A percentile compares a stretch with the other conserved stretches of the same genome.
These are phyloP conservation scores for Serendipita sp. DNA, from an alignment of 768 basidiomycete species.

Conservation along the genomic window DNA sequence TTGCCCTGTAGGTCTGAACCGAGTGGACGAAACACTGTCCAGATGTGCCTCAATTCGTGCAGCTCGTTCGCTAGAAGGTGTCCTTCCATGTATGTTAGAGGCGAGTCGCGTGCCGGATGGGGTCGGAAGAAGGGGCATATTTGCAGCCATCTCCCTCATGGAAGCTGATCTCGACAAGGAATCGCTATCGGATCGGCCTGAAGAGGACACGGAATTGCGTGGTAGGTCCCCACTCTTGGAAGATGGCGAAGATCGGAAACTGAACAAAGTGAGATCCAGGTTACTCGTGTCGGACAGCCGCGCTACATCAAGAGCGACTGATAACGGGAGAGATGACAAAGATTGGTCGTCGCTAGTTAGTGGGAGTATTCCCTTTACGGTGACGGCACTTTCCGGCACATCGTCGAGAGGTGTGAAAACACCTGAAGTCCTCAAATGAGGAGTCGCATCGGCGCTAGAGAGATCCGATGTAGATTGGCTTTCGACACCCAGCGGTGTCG, in stretches of 20 bases:
- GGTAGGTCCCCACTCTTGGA: background rate
- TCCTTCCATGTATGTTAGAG: background rate
- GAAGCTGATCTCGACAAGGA: background rate
- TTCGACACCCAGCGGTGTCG: too few species aligned
- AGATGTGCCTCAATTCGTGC: constrained; percentile 1
- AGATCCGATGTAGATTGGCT: too few species aligned
- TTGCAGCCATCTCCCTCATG: background rate
- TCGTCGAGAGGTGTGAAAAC: too few species aligned
- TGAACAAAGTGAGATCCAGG: background rate
- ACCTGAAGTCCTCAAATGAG: too few species aligned
- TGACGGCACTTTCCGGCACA: too few species aligned
- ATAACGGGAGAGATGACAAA: background rate
- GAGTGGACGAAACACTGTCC: background rate
- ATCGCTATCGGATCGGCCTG: background rate
- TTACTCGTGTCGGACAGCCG: background rate
- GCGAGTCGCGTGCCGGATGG: background rate
- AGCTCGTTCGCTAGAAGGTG: background rate
- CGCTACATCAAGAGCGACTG: background rate
- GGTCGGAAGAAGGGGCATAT: background rate
- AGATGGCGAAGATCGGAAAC: background rate
- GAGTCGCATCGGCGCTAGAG: too few species aligned
- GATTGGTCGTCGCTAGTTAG: background rate
- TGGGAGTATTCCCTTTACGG: background rate
- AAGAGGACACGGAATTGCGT: background rate
- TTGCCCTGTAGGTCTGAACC: background rate